Evolutionary conservation across 495 filamentous ascomycete species (phyloP), one percentile per base, ranked within the genome.

Genomic region (Penicillium diatomitis): DNA sequence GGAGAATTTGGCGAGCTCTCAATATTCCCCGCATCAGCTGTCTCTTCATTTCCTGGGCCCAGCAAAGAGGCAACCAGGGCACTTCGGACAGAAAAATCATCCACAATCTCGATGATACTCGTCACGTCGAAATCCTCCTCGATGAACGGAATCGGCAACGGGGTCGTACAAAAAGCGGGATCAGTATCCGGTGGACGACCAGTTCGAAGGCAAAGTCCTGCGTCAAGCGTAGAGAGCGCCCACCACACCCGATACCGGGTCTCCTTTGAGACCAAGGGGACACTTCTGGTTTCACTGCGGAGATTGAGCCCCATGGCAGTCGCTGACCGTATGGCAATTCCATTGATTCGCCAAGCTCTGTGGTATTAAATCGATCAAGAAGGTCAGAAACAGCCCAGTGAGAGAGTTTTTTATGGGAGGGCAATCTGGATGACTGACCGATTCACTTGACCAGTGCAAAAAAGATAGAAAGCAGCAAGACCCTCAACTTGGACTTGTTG

Each of bases 231-330:
- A 48, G 79, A 81, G 3, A 86, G 45, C 5, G 80, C 74, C 76
- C 80, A 72, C 68, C 69, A 72, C 9, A 68, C 61, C 20, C 66
- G 55, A 44, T 68, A 70, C 9, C 67, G 62, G 38, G 58, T 64
- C 41, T 72, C 69, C 46, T 75, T 79, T 4, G 81, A 74, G 8
- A 65, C 49, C 34, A 76, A 68, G 10, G 57, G 51, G 28, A 81
- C 54, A 6, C 63, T 63, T 8, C 60, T 67, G 34, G 68, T 77
- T 34, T 80, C 74, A 51, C 76, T 85, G 12, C 79, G 76, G 12
- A 84, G 60, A 51, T 85, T 79, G 28, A 86, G 63, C 8, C 81
- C 82, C 47, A 85, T 73, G 0, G 74, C 72, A 35, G 76, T 63
- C 6, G 78, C 79, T 49, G 77, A 75, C 39, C 80, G 74, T 48